These are phyloP conservation scores for Tylopilus sp. DNA, from an alignment of 1,284 basidiomycete genomes.

Conservation along the genomic window DNA sequence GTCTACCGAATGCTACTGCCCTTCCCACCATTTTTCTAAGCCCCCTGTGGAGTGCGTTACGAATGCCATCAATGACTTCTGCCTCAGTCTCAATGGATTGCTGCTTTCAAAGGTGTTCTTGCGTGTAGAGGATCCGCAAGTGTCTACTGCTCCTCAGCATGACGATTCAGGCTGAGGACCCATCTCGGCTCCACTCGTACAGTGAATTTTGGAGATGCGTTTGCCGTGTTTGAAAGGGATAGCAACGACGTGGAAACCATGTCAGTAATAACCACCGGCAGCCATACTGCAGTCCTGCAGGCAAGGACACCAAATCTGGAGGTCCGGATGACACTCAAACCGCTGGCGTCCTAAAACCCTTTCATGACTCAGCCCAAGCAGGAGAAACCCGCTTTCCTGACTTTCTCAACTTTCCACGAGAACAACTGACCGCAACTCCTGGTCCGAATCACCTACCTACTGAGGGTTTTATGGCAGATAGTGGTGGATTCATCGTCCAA, in stretches of 20 bases:
- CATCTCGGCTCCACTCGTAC: conserved; percentile 70
- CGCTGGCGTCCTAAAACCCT: conserved; percentile 25
- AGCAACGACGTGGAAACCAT: conserved; percentile 63
- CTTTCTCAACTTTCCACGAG: conserved; percentile 50
- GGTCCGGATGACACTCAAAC: conserved; percentile 33
- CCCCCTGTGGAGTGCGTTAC: conserved; percentile 92
- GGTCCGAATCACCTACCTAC: conserved; percentile 24
- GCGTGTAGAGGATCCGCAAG: conserved; percentile 54
- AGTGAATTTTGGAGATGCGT: conserved; percentile 65
- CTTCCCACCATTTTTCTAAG: conserved; percentile 82
- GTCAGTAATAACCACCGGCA: conserved; percentile 33
- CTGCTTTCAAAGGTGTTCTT: conserved; percentile 70
- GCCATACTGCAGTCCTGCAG: conserved; percentile 20
- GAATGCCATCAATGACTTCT: conserved; percentile 90
- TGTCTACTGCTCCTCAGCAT: conserved; percentile 63
- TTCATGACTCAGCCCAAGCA: conserved; percentile 49
- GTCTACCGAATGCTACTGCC: conserved; percentile 70
- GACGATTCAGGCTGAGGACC: conserved; percentile 57
- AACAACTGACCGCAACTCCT: conserved; percentile 23
- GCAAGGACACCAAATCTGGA: conserved; percentile 31
- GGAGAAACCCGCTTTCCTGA: conserved; percentile 45
- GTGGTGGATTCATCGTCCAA: conserved; percentile 50
- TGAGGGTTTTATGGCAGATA: conserved; percentile 10
- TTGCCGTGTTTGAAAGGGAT: conserved; percentile 65
- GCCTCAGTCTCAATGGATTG: conserved; percentile 76